Evolutionary conservation across 2,329 filamentous ascomycete genomes (phyloP).

Genomic region (Dactylellina leptospora): DNA sequence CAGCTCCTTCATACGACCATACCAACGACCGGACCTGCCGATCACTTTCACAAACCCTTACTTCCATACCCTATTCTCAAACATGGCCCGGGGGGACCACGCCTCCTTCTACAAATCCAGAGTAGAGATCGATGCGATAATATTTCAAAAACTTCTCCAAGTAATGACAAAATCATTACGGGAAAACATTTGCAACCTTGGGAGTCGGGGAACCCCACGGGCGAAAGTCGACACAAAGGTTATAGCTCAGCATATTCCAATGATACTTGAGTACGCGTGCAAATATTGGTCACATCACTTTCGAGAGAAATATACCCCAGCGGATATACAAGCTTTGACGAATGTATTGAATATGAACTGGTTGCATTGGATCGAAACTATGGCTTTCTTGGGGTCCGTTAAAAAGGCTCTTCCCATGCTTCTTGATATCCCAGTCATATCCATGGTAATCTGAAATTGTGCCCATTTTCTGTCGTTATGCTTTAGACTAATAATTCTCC

Average conservation of each 20-base stretch:
- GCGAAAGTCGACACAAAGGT: background rate
- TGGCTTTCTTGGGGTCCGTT: background rate
- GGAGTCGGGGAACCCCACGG: background rate
- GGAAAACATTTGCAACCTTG: constrained; percentile 5
- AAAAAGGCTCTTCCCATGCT: background rate
- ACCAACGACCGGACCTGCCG: background rate
- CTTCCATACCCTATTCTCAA: background rate
- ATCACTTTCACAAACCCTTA: background rate
- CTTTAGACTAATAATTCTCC: too few relatives aligned
- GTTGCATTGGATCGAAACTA: constrained; percentile 20
- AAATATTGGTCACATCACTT: constrained; percentile 10
- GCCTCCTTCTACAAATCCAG: too few relatives aligned
- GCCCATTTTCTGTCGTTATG: background rate
- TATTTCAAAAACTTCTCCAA: background rate
- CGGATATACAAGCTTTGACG: background rate
- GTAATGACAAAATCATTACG: background rate
- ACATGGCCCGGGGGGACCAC: background rate
- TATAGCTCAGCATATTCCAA: background rate
- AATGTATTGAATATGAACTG: background rate
- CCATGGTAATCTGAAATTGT: background rate
- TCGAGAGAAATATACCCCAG: background rate
- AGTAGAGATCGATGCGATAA: background rate
- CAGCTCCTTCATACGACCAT: too few relatives aligned
- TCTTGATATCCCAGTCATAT: background rate
- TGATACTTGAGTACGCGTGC: constrained; percentile 1